Evolutionary conservation across 306 rosid genomes (phyloP), one percentile per base, ranked within the genome.

Genomic region (Pterocarpus santalinus): DNA sequence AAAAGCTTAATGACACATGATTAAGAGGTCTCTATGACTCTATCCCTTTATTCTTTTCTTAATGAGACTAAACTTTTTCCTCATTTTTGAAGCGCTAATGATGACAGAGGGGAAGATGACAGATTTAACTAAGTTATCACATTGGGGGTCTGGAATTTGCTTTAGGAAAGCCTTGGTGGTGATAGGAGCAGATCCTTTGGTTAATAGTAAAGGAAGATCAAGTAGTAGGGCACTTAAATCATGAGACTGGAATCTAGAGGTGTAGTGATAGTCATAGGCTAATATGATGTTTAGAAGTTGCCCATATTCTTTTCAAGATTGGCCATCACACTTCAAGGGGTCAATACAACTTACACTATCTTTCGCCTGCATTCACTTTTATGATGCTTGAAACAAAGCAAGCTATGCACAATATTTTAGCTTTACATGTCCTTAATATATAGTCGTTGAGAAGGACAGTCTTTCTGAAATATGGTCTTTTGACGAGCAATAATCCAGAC

Each of bases 41-140:
- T 60, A 69, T 76, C 84, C 68, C 77, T 69, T 73, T 56, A 39
- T 76, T 79, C 85, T 82, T 86, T 56, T 77, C 79, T 28, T 57
- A 80, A 84, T 78, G 61, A 78, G 81, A 67, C 22, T 75, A 55
- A 22, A 30, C 85, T 82, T 82, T 55, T 63, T 58, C 34, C 34
- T 28, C 80, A 52, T 38, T 79, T 41, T 63, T 44, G 61, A 69
- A 71, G 76, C 60, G 60, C 79, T 82, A 79, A 82, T 73, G 78
- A 72, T 56, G 79, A 51, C 71, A 67, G 3, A 46, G 34, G 75
- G 9, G 60, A 76, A 72, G 77, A 86, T 72, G 57, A 66, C 81
- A 53, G 39, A 66, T 74, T 82, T 82, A 79, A 76, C 69, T 81
- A 87, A 73, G 77, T 80, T 87, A 91, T 89, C 95, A 49, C 79